phyloP scores from a whole-genome alignment of 805 yeast species.

The Metschnikowia gelsemii region DNA sequence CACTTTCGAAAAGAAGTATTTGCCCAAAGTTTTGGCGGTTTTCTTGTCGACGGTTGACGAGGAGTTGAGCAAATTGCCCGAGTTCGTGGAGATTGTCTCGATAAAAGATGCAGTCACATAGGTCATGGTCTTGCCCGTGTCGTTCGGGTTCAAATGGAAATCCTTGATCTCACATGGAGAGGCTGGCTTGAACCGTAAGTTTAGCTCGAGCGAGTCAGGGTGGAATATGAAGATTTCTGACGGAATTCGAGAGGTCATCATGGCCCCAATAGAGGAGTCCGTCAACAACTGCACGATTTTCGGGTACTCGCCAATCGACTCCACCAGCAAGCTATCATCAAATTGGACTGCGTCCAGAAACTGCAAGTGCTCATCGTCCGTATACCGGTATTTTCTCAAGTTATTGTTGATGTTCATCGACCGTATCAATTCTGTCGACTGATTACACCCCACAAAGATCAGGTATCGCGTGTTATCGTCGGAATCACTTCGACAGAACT shows the following conservation, averaged over 20 bases:
- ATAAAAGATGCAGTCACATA: constrained; percentile 58
- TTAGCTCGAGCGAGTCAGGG: constrained; percentile 51
- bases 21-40: constrained; percentile 22
- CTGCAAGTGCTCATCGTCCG: constrained; percentile 56
- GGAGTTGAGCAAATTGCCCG: constrained; percentile 40
- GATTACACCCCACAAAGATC: constrained; percentile 76
- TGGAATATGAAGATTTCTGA: constrained; percentile 62
- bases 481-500: constrained; percentile 30
- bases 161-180: constrained; percentile 58
- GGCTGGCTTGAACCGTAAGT: constrained; percentile 51
- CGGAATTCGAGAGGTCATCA: constrained; percentile 67
- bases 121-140: constrained; percentile 60
- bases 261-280: constrained; percentile 62
- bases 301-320: constrained; percentile 52
- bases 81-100: constrained; percentile 49
- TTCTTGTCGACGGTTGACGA: constrained; percentile 23
- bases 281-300: constrained; percentile 58
- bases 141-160: constrained; percentile 56
- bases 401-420: constrained; percentile 65
- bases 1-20: constrained; percentile 42
- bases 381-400: constrained; percentile 62
- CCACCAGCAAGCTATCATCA: constrained; percentile 41
- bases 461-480: constrained; percentile 36
- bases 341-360: constrained; percentile 61
- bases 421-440: constrained; percentile 53